Conservation (phyloP, 2,329 filamentous ascomycete genomes). For the Amesomyces nigricolor region DNA sequence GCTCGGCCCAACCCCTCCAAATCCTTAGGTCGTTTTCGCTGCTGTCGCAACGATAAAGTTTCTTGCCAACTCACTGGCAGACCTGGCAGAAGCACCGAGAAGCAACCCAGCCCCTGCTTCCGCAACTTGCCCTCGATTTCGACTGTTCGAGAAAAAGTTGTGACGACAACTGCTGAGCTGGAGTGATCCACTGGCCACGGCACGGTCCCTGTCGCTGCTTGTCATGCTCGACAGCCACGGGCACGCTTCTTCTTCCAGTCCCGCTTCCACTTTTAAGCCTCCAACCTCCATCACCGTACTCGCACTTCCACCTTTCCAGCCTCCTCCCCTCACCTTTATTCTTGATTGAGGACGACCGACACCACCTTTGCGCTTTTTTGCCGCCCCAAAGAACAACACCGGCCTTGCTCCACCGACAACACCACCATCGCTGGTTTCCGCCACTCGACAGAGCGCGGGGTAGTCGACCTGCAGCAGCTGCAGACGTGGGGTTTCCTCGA, state of each 20-base stretch:
- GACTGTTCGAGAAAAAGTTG: not conserved
- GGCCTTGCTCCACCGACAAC: not conserved
- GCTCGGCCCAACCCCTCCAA: slow-evolving; percentile 22
- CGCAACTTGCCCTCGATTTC: not conserved
- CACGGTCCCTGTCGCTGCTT: not conserved
- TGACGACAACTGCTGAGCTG: not conserved
- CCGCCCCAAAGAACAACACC: not conserved
- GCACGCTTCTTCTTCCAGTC: no score
- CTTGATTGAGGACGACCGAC: not conserved
- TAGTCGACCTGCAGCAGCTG: slow-evolving; percentile 7
- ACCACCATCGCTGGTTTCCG: not conserved
- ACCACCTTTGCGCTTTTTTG: not conserved
- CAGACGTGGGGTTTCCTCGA: slow-evolving; percentile 7
- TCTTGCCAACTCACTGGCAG: slow-evolving; percentile 5
- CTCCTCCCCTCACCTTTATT: not conserved
- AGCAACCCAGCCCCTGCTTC: slow-evolving; percentile 8
- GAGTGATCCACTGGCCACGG: not conserved
- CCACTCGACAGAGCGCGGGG: slow-evolving; percentile 16
- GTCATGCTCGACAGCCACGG: not conserved
- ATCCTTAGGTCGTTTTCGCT: slow-evolving; percentile 2
- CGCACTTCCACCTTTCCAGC: not conserved
- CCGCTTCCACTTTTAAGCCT: not conserved
- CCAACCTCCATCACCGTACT: no score
- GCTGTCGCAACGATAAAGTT: no score
- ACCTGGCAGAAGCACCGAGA: slow-evolving; percentile 10